A percentile compares a stretch with the other conserved stretches of the same genome.
Conservation (phyloP, 441 rosid species). For the Raphanus hybrid region DNA sequence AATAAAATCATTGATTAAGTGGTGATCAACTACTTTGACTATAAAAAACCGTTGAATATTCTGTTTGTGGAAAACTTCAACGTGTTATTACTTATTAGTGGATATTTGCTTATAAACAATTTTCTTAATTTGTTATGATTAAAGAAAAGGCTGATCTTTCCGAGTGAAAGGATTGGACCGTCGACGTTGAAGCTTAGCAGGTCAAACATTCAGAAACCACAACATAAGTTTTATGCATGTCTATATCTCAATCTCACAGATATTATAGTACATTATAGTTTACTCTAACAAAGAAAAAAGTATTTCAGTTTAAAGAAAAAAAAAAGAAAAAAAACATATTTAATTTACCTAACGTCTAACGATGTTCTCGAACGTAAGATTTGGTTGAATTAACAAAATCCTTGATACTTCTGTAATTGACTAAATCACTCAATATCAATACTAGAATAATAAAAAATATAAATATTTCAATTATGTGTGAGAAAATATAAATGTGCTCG, state of each 20-base stretch:
- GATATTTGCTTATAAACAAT: background rate
- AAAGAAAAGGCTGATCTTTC: background rate
- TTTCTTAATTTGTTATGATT: conserved; percentile 9
- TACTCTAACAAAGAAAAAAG: background rate
- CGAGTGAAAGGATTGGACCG: conserved; percentile 13
- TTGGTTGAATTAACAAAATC: background rate
- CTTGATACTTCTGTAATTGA: background rate
- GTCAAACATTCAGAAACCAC: conserved; percentile 2
- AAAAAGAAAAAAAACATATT: too few relatives aligned
- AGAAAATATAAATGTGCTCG: background rate
- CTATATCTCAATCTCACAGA: background rate
- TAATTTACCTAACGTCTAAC: background rate
- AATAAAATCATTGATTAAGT: conserved; percentile 13
- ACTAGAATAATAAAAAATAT: background rate
- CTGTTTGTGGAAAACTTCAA: conserved; percentile 15
- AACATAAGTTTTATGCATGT: background rate
- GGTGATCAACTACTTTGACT: conserved; percentile 28
- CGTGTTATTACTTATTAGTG: background rate
- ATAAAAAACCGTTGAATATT: background rate
- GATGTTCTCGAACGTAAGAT: background rate
- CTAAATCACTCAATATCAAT: background rate
- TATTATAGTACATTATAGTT: background rate
- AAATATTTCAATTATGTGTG: too few relatives aligned
- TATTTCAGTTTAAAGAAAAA: too few relatives aligned
- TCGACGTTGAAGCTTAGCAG: conserved; percentile 27